Percentiles rank a stretch among this genome's conserved stretches.
These are phyloP conservation scores for Penicillium pulvis DNA, from an alignment of 495 filamentous ascomycete species.

Conservation along the genomic window DNA sequence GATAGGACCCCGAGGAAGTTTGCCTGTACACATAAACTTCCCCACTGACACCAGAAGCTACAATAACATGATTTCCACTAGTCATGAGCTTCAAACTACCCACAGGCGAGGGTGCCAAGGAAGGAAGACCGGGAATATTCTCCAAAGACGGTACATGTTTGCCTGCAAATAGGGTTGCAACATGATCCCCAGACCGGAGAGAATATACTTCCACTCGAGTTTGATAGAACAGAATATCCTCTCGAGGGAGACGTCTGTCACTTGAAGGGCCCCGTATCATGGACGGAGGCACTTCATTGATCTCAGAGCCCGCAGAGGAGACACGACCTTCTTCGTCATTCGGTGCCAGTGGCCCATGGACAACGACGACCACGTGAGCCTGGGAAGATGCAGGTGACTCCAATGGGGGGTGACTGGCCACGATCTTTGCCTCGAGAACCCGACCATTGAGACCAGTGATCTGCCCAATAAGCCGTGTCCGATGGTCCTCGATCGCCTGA, in stretches of 20 bases:
- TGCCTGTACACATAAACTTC: constrained; percentile 76
- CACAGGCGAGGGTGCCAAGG: constrained; percentile 60
- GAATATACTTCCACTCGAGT: constrained; percentile 87
- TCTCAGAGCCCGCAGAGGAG: constrained; percentile 42
- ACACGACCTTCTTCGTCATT: constrained; percentile 36
- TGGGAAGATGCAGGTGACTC: constrained; percentile 46
- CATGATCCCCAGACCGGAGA: constrained; percentile 63
- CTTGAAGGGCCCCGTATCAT: constrained; percentile 25
- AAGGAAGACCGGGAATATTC: constrained; percentile 41
- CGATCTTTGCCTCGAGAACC: constrained; percentile 78
- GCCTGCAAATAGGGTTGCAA: constrained; percentile 68
- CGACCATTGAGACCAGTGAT: constrained; percentile 75
- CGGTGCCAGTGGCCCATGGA: constrained; percentile 69
- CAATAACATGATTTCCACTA: constrained; percentile 64
- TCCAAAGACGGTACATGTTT: constrained; percentile 48
- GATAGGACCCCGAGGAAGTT: constrained; percentile 57
- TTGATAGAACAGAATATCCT: constrained; percentile 63
- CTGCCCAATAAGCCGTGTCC: constrained; percentile 63
- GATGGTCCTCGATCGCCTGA: constrained; percentile 66
- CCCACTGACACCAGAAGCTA: constrained; percentile 79
- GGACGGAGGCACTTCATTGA: constrained; percentile 37
- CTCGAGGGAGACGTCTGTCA: constrained; percentile 32
- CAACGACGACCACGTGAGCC: constrained; percentile 71
- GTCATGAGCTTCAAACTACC: constrained; percentile 72
- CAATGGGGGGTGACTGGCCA: constrained; percentile 56